A percentile compares a stretch with the other conserved stretches of the same genome.
These are phyloP conservation scores for Moniliella sp. DNA, from an alignment of 1,284 basidiomycete species.

Conservation along the genomic window DNA sequence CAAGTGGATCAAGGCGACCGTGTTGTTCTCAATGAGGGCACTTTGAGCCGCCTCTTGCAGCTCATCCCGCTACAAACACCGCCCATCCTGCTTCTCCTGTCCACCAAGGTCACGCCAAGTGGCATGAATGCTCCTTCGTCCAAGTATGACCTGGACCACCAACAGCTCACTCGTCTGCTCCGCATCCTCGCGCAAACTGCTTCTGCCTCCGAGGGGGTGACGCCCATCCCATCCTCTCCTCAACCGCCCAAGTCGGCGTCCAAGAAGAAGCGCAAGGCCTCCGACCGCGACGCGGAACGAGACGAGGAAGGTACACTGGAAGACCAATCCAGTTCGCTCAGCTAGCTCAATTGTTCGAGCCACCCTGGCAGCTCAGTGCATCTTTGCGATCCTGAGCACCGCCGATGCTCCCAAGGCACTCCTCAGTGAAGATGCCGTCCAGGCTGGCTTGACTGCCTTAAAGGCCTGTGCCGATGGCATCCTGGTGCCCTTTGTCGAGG, in stretches of 20 bases:
- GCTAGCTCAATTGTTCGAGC: not conserved
- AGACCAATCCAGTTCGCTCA: not conserved
- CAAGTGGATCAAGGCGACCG: not conserved
- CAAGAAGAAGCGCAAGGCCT: not conserved
- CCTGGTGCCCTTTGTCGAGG: not conserved
- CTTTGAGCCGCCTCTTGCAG: not conserved
- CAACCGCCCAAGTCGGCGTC: not conserved
- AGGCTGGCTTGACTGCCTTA: not conserved
- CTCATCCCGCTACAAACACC: not conserved
- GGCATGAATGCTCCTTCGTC: not conserved
- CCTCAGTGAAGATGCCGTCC: not conserved
- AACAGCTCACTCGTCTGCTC: not conserved
- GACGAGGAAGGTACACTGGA: not conserved
- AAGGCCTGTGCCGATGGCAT: not conserved
- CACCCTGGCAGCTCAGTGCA: not conserved
- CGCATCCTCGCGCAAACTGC: not conserved
- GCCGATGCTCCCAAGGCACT: not conserved
- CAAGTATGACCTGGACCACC: not conserved
- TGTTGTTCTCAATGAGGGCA: not conserved
- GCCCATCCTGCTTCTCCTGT: not conserved
- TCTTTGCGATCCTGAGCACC: not conserved
- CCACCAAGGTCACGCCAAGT: not conserved
- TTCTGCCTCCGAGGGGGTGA: not conserved
- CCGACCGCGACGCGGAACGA: not conserved
- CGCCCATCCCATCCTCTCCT: not conserved